Percentiles rank a stretch among this genome's conserved stretches.
Conservation (phyloP, 2,329 filamentous ascomycete species). For the Calonectria honghensis region DNA sequence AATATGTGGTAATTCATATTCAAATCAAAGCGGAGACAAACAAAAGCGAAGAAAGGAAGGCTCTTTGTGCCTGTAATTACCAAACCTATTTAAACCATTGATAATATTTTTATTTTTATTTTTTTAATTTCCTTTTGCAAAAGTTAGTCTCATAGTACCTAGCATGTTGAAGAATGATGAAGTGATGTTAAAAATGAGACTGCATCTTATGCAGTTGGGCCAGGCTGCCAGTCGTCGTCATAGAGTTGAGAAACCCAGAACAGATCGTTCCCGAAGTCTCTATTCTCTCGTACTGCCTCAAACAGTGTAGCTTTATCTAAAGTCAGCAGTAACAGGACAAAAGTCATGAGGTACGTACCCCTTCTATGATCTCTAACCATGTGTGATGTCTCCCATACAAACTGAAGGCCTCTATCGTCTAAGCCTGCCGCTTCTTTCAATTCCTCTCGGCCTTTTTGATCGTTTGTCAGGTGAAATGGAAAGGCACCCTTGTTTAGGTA, state of each 20-base stretch:
- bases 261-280: background rate
- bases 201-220: background rate
- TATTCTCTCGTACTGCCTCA: background rate
- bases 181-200: background rate
- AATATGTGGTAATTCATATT: background rate
- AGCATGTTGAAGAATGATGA: background rate
- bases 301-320: background rate
- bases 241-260: constrained; percentile 33
- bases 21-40: background rate
- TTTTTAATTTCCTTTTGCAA: background rate
- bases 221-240: constrained; percentile 17
- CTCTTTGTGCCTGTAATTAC: background rate
- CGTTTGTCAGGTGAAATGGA: background rate
- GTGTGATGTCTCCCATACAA: background rate
- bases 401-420: background rate
- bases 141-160: background rate
- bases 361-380: background rate
- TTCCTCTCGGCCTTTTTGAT: background rate
- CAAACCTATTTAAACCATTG: background rate
- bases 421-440: constrained; percentile 2
- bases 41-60: background rate
- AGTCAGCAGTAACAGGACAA: background rate
- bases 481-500: background rate
- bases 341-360: background rate
- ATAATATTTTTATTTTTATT: background rate